Evolutionary conservation across 2,329 filamentous ascomycete genomes (phyloP), one percentile per base, ranked within the genome.

Genomic region (Aschersonia sp.): DNA sequence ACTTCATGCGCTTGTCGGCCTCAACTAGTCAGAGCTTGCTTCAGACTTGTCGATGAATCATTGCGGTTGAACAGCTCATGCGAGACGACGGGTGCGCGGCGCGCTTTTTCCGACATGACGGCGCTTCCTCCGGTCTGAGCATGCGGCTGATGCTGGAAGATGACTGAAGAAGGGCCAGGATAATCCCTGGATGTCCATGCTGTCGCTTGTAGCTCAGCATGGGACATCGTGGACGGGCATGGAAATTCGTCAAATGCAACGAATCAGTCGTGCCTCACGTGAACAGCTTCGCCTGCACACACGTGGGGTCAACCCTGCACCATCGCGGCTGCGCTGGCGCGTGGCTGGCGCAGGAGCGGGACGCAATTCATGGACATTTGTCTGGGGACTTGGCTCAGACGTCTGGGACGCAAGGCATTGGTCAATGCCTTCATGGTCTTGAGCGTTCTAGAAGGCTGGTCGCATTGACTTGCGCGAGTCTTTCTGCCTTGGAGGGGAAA

Each of bases 111-210:
- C 12, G 32, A 7, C 40, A 29, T 30, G 9, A 44, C 47, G 43
- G 47, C 43, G 43, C 43, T 44, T 42, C 30, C 45, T 38, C 43
- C 47, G 47, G 47, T 9, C 47, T 30, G 4, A 40, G 46, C 3
- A 44, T 12, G 42, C 31, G 46, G 4, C 31, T 46, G 45, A 46
- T 31, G 29, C 45, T 40, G 29, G 10, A 9, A 9, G 9, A 31
- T 20, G 20, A 20, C 20, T 20, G 20, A 20, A 20, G 20, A 20
- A 20, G 20, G 10, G 44, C 44, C 31, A 28, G 44, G 31, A 10
- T 32, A 12, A 35, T n/a, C 40, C 40, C 20, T 42, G 40, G 4
- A 38, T 2, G 35, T 7, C 7, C 35, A 12, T 38, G 7, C 12
- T 7, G 30, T 45, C 44, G 44, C 12, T 7, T 12, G 30, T 2